phyloP scores from a whole-genome alignment of 2,329 filamentous ascomycete species.

The Curvularia spicifera region DNA sequence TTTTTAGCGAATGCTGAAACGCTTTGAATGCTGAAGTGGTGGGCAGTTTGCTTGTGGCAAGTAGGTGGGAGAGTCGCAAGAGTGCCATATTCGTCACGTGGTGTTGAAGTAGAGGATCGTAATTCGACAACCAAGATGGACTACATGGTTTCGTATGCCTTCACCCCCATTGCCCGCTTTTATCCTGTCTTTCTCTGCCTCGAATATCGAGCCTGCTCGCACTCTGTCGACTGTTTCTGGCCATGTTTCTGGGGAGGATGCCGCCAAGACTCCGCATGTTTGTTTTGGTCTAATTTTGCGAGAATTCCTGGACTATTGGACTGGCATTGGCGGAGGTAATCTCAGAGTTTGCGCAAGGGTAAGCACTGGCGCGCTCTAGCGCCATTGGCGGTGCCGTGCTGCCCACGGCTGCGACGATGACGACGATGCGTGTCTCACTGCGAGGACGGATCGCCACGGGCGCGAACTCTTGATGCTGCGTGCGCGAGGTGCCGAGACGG shows the following conservation, averaged over 20 bases:
- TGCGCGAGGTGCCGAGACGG: slow-evolving; percentile 10
- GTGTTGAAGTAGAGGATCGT: background rate
- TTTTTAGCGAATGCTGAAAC: background rate
- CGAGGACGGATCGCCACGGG: background rate
- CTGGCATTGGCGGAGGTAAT: slow-evolving; percentile 26
- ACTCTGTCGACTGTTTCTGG: slow-evolving; percentile 14
- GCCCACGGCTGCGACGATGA: background rate
- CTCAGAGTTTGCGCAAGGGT: slow-evolving; percentile 25
- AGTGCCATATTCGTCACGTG: background rate
- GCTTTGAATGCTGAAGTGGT: background rate
- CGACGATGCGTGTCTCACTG: background rate
- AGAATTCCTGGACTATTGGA: slow-evolving; percentile 5
- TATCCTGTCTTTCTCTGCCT: background rate
- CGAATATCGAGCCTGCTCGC: slow-evolving; percentile 17
- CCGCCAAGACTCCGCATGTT: slow-evolving; percentile 29
- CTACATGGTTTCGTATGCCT: background rate
- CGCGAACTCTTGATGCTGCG: background rate
- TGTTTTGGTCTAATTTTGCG: slow-evolving; percentile 36
- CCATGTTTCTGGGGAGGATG: slow-evolving; percentile 6
- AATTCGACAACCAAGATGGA: background rate
- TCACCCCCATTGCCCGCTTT: background rate
- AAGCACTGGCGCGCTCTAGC: slow-evolving; percentile 17
- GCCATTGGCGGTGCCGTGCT: slow-evolving; percentile 25
- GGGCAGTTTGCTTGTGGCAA: background rate
- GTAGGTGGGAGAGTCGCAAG: background rate